Base-by-base conservation (phyloP, 2,329 filamentous ascomycete species). In the Microcyclospora tardicrescens region DNA sequence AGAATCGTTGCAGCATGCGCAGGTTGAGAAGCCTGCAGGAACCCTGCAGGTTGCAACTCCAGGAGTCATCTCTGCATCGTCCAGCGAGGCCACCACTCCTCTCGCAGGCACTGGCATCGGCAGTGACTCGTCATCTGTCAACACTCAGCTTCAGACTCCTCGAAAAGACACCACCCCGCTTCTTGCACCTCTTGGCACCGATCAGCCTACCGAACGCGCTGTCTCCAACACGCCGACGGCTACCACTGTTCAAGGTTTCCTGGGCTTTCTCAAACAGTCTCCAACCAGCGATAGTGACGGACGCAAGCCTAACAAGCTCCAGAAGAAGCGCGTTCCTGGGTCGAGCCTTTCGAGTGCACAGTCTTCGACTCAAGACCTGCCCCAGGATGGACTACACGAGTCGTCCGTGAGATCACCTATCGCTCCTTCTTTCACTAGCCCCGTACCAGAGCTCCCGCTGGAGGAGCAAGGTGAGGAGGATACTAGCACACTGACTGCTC, bases 331-430 rank as follows among this genome's bases (percentile, higher is more conserved):
- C n/a, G 67, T 82, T 39, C 79, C 83, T 0, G 79, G 77, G 32
- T 84, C 83, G 53, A 64, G 81, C 15, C 87, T 85, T 50, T 80
- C 79, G 14, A 95, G 89, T 56, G 87, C 89, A 0, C 86, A 94
- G 47, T 95, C 87, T 55, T 96, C 91, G 12, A 81, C 75, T 6
- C 75, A 82, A 12, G 95, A 87, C 19, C 45, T 61, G 15, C 45
- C 48, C 14, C 43, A 57, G 27, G 69, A 54, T n/a, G 38, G 33
- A 5, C 28, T 36, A 13, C 42, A 51, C 13, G 50, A 53, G 9
- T 33, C 16, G 16, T 39, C 58, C 32, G 58, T 36, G 24, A 11
- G 52, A 51, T 46, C 57, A 45, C 52, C 55, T 6, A 37, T 47
- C 9, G 47, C 50, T 6, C 48, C 55, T 9, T 44, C 53, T 28